Evolutionary conservation across 257 asterid genomes (phyloP).

Genomic region (Verbascum thapsus): DNA sequence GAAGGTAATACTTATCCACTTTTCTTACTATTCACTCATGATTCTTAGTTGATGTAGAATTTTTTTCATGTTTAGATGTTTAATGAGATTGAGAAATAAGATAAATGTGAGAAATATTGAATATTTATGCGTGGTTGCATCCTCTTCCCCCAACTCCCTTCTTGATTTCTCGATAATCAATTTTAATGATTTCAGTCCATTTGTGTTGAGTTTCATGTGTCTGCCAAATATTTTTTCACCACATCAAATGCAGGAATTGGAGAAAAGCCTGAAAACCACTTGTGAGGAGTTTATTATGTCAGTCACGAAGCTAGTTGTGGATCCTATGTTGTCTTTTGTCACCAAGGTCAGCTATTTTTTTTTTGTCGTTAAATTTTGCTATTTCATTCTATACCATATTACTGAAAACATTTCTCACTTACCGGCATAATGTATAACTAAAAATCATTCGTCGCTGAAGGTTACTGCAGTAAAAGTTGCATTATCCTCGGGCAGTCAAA

Average conservation of each 20-base stretch:
- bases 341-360: constrained; percentile 67
- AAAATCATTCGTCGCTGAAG: constrained; percentile 44
- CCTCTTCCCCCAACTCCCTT: neutral
- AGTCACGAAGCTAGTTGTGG: constrained; percentile 95
- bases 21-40: constrained; percentile 22
- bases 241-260: constrained; percentile 76
- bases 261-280: constrained; percentile 91
- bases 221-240: constrained; percentile 10
- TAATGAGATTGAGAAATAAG: constrained; percentile 12
- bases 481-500: constrained; percentile 63
- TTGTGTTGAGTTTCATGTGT: neutral
- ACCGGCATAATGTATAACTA: constrained; percentile 21
- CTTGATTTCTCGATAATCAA: neutral
- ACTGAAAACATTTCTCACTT: neutral
- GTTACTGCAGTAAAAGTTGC: constrained; percentile 96
- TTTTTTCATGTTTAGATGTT: constrained; percentile 16
- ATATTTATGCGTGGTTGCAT: neutral
- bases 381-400: neutral
- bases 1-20: constrained; percentile 60
- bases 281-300: constrained; percentile 98
- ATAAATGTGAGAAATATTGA: neutral
- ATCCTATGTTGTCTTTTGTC: constrained; percentile 91
- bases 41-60: neutral
- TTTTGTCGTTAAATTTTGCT: neutral
- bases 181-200: constrained; percentile 1